Percentiles rank a stretch among this genome's conserved stretches.
Conservation (phyloP, 2,329 filamentous ascomycete species). For the Neonectria coccinea region DNA sequence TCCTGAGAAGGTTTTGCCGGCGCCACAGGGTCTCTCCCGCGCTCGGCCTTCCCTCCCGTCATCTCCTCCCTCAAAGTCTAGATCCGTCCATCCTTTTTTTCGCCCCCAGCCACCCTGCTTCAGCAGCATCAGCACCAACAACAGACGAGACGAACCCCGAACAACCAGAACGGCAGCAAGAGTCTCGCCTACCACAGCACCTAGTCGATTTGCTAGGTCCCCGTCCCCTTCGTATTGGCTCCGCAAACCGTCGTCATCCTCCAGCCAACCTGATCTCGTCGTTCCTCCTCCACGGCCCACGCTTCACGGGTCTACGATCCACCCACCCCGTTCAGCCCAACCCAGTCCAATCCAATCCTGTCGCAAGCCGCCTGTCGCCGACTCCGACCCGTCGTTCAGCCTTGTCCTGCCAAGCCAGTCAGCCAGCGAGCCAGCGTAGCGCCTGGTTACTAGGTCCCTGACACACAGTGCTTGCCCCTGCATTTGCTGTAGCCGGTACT, state of each 20-base stretch:
- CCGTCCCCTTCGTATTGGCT: constrained; percentile 27
- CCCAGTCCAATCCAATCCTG: constrained; percentile 22
- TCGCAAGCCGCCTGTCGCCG: constrained; percentile 19
- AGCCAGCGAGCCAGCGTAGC: constrained; percentile 25
- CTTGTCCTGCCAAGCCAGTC: constrained; percentile 32
- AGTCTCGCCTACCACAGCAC: background rate
- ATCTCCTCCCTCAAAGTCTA: constrained; percentile 23
- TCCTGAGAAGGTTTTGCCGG: background rate
- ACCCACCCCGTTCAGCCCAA: constrained; percentile 15
- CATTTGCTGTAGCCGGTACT: constrained; percentile 39
- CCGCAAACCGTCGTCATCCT: constrained; percentile 25
- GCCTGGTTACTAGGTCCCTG: constrained; percentile 24
- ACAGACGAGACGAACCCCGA: constrained; percentile 19
- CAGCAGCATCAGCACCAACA: constrained; percentile 12
- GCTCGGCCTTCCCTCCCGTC: constrained; percentile 12
- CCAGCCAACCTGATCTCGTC: constrained; percentile 23
- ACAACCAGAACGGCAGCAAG: constrained; percentile 11
- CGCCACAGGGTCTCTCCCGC: constrained; percentile 5
- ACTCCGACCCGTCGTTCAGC: constrained; percentile 30
- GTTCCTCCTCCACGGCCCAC: constrained; percentile 21
- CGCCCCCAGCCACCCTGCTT: constrained; percentile 19
- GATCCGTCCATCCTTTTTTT: constrained; percentile 23
- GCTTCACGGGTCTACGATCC: constrained; percentile 5
- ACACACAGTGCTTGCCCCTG: constrained; percentile 40
- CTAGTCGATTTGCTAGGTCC: constrained; percentile 10